These are phyloP conservation scores for Colletotrichum gloeosporioides DNA, from an alignment of 2,329 filamentous ascomycete genomes.

Conservation along the genomic window DNA sequence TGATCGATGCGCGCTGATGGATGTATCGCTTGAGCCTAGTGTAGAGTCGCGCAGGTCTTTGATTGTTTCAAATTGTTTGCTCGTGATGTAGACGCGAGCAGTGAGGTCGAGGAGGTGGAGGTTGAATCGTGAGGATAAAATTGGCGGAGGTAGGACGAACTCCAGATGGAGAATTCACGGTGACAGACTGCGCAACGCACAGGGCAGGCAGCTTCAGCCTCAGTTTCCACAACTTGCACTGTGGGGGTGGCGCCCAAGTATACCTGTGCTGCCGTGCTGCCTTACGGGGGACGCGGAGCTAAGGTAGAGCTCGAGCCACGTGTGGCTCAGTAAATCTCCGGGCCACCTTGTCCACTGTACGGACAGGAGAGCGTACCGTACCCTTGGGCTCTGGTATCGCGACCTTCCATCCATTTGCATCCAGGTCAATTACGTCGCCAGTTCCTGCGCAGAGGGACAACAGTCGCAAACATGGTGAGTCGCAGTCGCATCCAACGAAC, in stretches of 20 bases:
- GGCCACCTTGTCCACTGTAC: slow-evolving; percentile 20
- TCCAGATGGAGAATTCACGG: background rate
- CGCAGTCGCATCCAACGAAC: background rate
- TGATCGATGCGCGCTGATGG: background rate
- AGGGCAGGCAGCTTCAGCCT: background rate
- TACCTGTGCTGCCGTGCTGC: background rate
- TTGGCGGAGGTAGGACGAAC: background rate
- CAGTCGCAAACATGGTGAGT: slow-evolving; percentile 29
- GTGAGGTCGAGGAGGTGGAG: background rate
- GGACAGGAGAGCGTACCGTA: background rate
- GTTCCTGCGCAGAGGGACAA: background rate
- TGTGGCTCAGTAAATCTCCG: slow-evolving; percentile 4
- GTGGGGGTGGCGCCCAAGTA: background rate
- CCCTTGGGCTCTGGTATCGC: slow-evolving; percentile 5
- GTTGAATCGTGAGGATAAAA: background rate
- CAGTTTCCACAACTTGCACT: background rate
- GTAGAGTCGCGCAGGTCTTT: background rate
- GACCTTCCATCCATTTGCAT: slow-evolving; percentile 1
- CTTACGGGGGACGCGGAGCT: background rate
- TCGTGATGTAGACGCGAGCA: background rate
- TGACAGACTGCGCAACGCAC: slow-evolving; percentile 4
- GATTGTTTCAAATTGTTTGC: background rate
- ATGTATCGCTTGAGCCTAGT: background rate
- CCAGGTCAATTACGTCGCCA: background rate
- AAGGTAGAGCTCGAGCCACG: background rate